A percentile compares a stretch with the other conserved stretches of the same genome.
Evolutionary conservation across 768 basidiomycete genomes (phyloP).

Genomic region (Tulasnella sp.): DNA sequence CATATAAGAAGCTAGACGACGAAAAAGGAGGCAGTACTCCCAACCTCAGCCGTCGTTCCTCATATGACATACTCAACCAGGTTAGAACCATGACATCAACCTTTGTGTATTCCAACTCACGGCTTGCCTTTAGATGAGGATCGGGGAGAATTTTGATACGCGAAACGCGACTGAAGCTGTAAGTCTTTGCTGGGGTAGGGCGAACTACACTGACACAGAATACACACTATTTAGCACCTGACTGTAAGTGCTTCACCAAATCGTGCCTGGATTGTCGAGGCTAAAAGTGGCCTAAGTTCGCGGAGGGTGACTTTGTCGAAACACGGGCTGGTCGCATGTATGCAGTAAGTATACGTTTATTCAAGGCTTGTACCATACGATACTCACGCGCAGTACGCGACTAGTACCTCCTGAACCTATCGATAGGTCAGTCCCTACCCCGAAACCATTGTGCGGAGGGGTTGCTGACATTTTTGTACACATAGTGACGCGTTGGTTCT

Average conservation of each 20-base stretch:
- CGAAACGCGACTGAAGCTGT: constrained; percentile 37
- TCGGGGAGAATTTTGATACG: constrained; percentile 44
- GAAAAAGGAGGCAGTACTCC: constrained; percentile 2
- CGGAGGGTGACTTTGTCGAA: constrained; percentile 46
- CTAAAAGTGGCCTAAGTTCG: constrained; percentile 23
- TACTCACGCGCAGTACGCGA: constrained; percentile 39
- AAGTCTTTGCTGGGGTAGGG: not conserved
- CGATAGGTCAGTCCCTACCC: constrained; percentile 32
- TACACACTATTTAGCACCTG: not conserved
- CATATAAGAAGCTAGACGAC: constrained; percentile 4
- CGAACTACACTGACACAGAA: not conserved
- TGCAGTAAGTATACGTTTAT: not conserved
- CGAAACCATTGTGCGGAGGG: not conserved
- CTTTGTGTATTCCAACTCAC: constrained; percentile 25
- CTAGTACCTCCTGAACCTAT: constrained; percentile 61
- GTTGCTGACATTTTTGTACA: not conserved
- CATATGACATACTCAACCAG: not conserved
- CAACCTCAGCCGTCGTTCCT: not conserved
- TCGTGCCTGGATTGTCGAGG: not conserved
- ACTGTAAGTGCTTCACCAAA: not conserved
- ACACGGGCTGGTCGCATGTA: constrained; percentile 2
- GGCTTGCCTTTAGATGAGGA: constrained; percentile 40
- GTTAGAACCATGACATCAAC: no score
- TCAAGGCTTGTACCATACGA: not conserved
- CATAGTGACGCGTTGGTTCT: constrained; percentile 56